Base-by-base conservation (phyloP, 139 green algal species). In the Coelastrella sp. region DNA sequence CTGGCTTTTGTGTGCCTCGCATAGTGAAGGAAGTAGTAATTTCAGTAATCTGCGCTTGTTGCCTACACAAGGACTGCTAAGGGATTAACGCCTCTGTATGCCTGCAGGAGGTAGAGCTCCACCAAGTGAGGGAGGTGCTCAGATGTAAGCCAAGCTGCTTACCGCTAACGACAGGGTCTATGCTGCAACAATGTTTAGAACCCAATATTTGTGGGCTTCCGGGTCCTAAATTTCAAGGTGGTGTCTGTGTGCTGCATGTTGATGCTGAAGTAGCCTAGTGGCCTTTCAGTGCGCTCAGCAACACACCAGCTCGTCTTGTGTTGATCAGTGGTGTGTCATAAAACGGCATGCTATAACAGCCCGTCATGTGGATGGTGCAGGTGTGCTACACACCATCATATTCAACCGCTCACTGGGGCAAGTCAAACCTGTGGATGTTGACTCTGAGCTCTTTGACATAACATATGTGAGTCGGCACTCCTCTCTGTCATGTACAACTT, bases 361-460 rank as follows among this genome's bases (percentile, higher is more conserved):
- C 49, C 14, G 66, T 19, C 35, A 49, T 49, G 35, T 49, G 35
- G 35, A 49, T 49, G 1, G 12, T 73, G 60, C 91, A 95, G 94
- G 95, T 82, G 72, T 99, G 20, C 83, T 99, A 58, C 97, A 99
- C 92, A 99, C 97, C 22, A 98, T 99, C 61, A 89, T 99, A 7
- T 99, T 99, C 91, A 97, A 97, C 90, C 89, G 97, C 6, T 94
- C 97, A 0, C 92, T 99, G 24, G 97, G 97, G 1, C 93, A 95
- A 17, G 95, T 99, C 10, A 91, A 91, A 56, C 97, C 97, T 0
- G 65, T 90, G 7, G 98, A 99, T 65, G 94, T 98, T 9, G 97
- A 99, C 83, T 96, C 92, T 7, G 96, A 99, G 91, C 95, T 99
- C 6, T 97, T 99, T 82, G 96, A 99, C 75, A 91, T 99, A 24